phyloP scores from a whole-genome alignment of 495 filamentous ascomycete genomes.

The Aspergillus avenaceus region DNA sequence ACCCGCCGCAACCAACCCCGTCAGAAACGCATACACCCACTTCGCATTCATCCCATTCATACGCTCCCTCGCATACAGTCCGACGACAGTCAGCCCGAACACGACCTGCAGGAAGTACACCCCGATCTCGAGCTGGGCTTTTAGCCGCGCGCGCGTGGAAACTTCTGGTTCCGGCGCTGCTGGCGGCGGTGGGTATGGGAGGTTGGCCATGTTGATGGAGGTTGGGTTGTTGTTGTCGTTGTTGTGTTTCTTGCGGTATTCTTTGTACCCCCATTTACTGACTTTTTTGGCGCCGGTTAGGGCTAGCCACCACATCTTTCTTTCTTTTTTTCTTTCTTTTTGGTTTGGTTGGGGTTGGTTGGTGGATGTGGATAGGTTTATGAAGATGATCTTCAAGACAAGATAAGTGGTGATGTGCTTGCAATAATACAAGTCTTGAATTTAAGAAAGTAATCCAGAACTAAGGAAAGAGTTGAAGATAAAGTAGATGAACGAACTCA shows the following conservation, averaged over 20 bases:
- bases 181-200: conserved; percentile 5
- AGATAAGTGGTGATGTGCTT: too few species aligned
- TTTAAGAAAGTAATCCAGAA: too few species aligned
- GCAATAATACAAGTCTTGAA: too few species aligned
- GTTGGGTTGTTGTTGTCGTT: conserved; percentile 13
- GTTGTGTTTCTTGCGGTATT: conserved; percentile 26
- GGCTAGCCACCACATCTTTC: conserved; percentile 28
- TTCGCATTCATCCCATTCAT: conserved; percentile 51
- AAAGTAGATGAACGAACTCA: too few species aligned
- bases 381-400: conserved; percentile 21
- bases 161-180: too few species aligned
- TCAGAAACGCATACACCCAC: conserved; percentile 75
- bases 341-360: neutral
- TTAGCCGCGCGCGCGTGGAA: too few species aligned
- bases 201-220: conserved; percentile 12
- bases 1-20: conserved; percentile 55
- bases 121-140: conserved; percentile 29
- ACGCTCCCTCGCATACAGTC: conserved; percentile 65
- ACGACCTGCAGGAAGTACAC: conserved; percentile 69
- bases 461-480: too few species aligned
- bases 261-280: conserved; percentile 28
- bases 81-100: conserved; percentile 69
- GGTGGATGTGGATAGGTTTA: neutral
- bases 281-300: conserved; percentile 27
- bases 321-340: conserved; percentile 6